Conservation (phyloP, 1,284 basidiomycete genomes). For the Heterobasidion parviporum region DNA sequence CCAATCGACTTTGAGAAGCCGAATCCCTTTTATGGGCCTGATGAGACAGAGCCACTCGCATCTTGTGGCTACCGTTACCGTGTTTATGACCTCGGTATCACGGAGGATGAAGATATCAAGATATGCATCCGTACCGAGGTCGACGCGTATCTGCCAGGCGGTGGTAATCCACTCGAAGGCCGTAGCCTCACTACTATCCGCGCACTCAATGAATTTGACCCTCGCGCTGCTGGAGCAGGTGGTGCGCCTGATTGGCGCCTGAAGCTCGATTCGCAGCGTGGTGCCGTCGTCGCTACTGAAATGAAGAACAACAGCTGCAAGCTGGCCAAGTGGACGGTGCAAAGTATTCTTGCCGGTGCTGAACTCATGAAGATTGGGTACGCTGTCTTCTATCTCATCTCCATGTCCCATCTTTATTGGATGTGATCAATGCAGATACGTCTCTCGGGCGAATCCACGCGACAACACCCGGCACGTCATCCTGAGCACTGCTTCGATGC, state of each 20-base stretch:
- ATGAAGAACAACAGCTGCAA: slow-evolving; percentile 99
- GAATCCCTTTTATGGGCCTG: slow-evolving; percentile 94
- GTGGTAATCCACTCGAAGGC: slow-evolving; percentile 60
- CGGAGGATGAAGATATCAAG: slow-evolving; percentile 86
- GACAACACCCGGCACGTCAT: slow-evolving; percentile 96
- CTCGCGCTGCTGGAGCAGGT: slow-evolving; percentile 84
- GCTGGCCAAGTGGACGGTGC: slow-evolving; percentile 95
- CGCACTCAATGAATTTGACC: slow-evolving; percentile 95
- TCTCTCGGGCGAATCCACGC: slow-evolving; percentile 89
- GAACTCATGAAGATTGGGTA: slow-evolving; percentile 98
- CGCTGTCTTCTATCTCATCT: slow-evolving; percentile 18
- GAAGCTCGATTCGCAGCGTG: slow-evolving; percentile 93
- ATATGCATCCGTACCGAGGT: slow-evolving; percentile 95
- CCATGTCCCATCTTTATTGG: slow-evolving; percentile 3
- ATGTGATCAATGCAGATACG: slow-evolving; percentile 48
- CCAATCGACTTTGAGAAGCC: slow-evolving; percentile 72
- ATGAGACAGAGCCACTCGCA: slow-evolving; percentile 91
- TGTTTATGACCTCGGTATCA: slow-evolving; percentile 88
- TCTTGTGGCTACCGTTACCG: slow-evolving; percentile 97
- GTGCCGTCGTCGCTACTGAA: slow-evolving; percentile 97
- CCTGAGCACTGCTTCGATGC: slow-evolving; percentile 90
- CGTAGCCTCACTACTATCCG: slow-evolving; percentile 87
- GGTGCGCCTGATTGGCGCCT: slow-evolving; percentile 96
- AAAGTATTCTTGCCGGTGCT: slow-evolving; percentile 92
- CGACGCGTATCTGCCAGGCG: slow-evolving; percentile 76